phyloP scores from a whole-genome alignment of 2,329 filamentous ascomycete species.

The Xylariaceae sp. region DNA sequence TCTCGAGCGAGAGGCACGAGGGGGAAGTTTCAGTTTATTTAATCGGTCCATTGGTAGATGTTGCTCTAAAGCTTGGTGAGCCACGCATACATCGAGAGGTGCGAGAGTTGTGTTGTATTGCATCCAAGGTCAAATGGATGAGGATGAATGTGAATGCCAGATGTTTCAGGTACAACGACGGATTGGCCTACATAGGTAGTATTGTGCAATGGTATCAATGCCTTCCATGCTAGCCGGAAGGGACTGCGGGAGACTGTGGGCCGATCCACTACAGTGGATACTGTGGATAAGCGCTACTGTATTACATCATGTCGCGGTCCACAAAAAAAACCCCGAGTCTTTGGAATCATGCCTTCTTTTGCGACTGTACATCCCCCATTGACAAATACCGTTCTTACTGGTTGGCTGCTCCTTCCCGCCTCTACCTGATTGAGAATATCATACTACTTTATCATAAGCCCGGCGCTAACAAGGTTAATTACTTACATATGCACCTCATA shows the following conservation, averaged over 20 bases:
- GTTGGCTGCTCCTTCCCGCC: constrained; percentile 1
- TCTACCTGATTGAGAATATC: background rate
- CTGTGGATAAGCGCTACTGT: too few relatives aligned
- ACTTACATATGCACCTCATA: constrained; percentile 10
- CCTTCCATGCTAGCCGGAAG: too few relatives aligned
- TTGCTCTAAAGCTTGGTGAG: background rate
- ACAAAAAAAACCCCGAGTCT: constrained; percentile 7
- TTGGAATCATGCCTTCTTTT: constrained; percentile 7
- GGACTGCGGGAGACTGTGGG: too few relatives aligned
- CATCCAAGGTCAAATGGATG: background rate
- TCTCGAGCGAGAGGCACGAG: constrained; percentile 1
- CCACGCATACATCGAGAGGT: background rate
- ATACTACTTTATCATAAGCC: too few relatives aligned
- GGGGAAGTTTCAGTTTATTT: constrained; percentile 1
- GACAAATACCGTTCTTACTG: constrained; percentile 13
- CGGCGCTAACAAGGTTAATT: too few relatives aligned
- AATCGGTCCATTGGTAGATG: constrained; percentile 7
- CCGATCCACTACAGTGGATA: too few relatives aligned
- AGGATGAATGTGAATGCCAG: background rate
- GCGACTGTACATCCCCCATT: background rate
- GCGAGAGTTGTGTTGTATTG: background rate
- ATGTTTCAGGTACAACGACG: too few relatives aligned
- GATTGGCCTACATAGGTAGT: too few relatives aligned
- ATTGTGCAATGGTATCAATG: too few relatives aligned
- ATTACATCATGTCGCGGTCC: too few relatives aligned